phyloP scores from a whole-genome alignment of 306 rosid species.

The Medicago arabica region DNA sequence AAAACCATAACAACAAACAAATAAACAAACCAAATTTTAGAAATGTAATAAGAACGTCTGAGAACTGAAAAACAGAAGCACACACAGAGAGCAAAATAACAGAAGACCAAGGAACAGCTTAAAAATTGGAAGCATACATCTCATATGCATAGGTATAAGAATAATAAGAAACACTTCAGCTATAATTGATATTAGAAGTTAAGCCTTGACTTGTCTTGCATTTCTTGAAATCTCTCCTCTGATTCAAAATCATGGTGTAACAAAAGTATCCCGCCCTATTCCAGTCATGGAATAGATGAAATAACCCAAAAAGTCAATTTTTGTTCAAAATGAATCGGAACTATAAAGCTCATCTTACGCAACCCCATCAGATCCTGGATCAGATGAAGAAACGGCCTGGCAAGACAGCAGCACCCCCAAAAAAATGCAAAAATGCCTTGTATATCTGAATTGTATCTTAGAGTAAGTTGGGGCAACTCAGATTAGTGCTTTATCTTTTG shows the following conservation, averaged over 20 bases:
- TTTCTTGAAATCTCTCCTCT: too few relatives aligned
- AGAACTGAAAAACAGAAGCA: conserved; percentile 23
- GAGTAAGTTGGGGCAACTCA: neutral
- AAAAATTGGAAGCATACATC: conserved; percentile 29
- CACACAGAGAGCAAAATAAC: conserved; percentile 16
- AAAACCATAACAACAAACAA: conserved; percentile 38
- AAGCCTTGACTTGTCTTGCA: conserved; percentile 25
- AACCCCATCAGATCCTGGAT: too few relatives aligned
- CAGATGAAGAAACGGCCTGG: too few relatives aligned
- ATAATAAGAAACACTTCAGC: conserved; percentile 28
- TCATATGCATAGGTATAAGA: conserved; percentile 14
- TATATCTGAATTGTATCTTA: neutral
- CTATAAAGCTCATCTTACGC: too few relatives aligned
- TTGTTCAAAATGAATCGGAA: too few relatives aligned
- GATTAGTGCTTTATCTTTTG: neutral
- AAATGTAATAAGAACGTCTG: conserved; percentile 21
- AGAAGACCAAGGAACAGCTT: conserved; percentile 27
- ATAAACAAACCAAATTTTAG: conserved; percentile 13
- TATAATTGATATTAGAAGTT: conserved; percentile 26
- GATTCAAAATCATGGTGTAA: too few relatives aligned
- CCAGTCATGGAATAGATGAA: too few relatives aligned
- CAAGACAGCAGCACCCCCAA: too few relatives aligned
- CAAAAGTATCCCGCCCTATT: too few relatives aligned
- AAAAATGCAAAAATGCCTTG: neutral
- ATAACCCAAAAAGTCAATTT: too few relatives aligned